Conservation (phyloP, 192 early-diverging fungal species). For the Coemansia sp. region DNA sequence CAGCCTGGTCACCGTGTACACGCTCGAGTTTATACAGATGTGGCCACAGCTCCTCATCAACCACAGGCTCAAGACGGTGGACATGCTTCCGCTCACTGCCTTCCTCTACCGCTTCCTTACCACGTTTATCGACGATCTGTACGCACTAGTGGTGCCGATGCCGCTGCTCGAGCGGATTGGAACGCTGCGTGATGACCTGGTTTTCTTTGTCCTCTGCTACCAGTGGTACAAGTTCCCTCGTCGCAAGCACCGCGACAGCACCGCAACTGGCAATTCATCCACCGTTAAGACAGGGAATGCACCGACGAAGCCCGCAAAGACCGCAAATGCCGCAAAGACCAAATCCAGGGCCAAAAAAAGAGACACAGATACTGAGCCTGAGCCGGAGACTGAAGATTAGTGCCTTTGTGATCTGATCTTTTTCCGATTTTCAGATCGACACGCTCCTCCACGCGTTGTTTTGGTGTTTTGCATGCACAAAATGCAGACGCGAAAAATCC, state of each 20-base stretch:
- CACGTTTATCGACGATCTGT: conserved; percentile 63
- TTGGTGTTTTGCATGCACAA: conserved; percentile 12
- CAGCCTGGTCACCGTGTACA: conserved; percentile 56
- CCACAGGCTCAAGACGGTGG: conserved; percentile 58
- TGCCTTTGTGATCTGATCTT: not conserved
- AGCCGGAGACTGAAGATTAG: not conserved
- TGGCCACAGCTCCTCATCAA: conserved; percentile 62
- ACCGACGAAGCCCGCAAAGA: too few species aligned
- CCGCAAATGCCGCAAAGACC: too few species aligned
- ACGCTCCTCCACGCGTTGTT: conserved; percentile 1
- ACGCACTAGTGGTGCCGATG: conserved; percentile 63
- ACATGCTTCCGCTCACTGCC: conserved; percentile 57
- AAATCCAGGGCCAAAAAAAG: not conserved
- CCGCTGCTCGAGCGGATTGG: conserved; percentile 58
- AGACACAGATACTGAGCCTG: not conserved
- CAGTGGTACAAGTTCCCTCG: conserved; percentile 56
- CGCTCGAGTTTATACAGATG: conserved; percentile 61
- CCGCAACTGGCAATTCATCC: not conserved
- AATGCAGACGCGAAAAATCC: conserved; percentile 10
- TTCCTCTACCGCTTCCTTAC: conserved; percentile 58
- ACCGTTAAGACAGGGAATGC: not conserved
- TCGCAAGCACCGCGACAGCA: conserved; percentile 11
- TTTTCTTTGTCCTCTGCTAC: conserved; percentile 57
- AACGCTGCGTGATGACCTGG: conserved; percentile 57
- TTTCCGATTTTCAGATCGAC: not conserved